Conservation (phyloP, 768 basidiomycete species). For the Naematelia encephala region DNA sequence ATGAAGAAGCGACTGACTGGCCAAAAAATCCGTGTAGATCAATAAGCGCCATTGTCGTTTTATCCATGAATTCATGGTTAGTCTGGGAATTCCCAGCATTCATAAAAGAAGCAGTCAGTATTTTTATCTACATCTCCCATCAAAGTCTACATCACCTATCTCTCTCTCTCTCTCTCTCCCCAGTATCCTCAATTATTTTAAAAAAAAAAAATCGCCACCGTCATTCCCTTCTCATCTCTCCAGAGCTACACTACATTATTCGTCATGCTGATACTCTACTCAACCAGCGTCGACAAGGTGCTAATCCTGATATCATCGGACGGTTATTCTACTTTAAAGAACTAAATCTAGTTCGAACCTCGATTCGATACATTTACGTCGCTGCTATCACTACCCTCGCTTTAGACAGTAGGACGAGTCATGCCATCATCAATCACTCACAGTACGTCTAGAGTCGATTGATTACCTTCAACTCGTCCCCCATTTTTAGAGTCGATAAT, state of each 20-base stretch:
- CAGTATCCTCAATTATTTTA: no score
- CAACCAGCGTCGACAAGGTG: slow-evolving; percentile 30
- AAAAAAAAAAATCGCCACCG: no score
- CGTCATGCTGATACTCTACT: background rate
- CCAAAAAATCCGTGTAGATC: slow-evolving; percentile 9
- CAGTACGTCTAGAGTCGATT: slow-evolving; percentile 28
- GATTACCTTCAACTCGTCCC: no score
- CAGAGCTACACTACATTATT: no score
- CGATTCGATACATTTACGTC: slow-evolving; percentile 32
- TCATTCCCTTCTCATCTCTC: no score
- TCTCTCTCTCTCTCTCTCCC: no score
- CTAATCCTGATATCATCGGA: slow-evolving; percentile 36
- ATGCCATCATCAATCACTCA: slow-evolving; percentile 21
- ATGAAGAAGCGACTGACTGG: no score
- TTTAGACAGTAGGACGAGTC: slow-evolving; percentile 28
- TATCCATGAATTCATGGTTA: slow-evolving; percentile 24
- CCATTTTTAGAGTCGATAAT: no score
- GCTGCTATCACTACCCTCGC: slow-evolving; percentile 24
- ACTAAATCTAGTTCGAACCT: slow-evolving; percentile 26
- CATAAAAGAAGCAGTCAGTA: slow-evolving; percentile 32
- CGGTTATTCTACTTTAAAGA: slow-evolving; percentile 42
- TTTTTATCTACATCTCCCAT: no score
- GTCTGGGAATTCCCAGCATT: slow-evolving; percentile 32
- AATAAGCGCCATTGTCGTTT: slow-evolving; percentile 16
- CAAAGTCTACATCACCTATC: no score